These are phyloP conservation scores for Cruciata laevipes DNA, from an alignment of 257 asterid species.

Conservation along the genomic window DNA sequence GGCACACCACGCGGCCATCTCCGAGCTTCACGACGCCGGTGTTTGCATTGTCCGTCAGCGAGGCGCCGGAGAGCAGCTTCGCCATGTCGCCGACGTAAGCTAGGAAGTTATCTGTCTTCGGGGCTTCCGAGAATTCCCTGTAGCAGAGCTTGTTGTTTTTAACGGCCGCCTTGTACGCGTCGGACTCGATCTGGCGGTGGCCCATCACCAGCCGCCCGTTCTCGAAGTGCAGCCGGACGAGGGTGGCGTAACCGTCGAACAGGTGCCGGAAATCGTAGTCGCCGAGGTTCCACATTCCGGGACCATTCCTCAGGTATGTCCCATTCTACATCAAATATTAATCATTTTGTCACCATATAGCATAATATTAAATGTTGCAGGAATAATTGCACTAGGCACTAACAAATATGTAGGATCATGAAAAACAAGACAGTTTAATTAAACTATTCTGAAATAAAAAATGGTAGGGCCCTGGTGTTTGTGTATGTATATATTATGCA, in stretches of 20 bases:
- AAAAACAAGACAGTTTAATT: background rate
- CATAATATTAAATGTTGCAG: background rate
- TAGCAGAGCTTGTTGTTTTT: conserved; percentile 63
- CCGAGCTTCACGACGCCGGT: conserved; percentile 85
- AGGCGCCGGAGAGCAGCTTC: conserved; percentile 76
- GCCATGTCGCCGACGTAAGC: conserved; percentile 80
- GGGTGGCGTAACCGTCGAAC: conserved; percentile 94
- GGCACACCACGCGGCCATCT: conserved; percentile 85
- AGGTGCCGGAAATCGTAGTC: conserved; percentile 88
- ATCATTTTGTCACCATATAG: background rate
- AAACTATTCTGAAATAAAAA: background rate
- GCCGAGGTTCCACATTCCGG: conserved; percentile 90
- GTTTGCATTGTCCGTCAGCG: conserved; percentile 85
- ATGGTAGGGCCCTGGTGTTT: background rate
- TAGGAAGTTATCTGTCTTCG: conserved; percentile 61
- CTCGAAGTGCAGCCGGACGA: conserved; percentile 73
- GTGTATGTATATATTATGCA: background rate
- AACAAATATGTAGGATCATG: conserved; percentile 9
- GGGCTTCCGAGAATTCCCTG: conserved; percentile 83
- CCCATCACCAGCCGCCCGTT: conserved; percentile 62
- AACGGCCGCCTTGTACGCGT: conserved; percentile 80
- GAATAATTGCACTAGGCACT: background rate
- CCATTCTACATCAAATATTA: conserved; percentile 59
- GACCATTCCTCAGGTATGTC: conserved; percentile 89
- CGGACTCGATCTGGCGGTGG: conserved; percentile 83